Base-by-base conservation (phyloP, 257 asterid species). In the Penstemon davidsonii region DNA sequence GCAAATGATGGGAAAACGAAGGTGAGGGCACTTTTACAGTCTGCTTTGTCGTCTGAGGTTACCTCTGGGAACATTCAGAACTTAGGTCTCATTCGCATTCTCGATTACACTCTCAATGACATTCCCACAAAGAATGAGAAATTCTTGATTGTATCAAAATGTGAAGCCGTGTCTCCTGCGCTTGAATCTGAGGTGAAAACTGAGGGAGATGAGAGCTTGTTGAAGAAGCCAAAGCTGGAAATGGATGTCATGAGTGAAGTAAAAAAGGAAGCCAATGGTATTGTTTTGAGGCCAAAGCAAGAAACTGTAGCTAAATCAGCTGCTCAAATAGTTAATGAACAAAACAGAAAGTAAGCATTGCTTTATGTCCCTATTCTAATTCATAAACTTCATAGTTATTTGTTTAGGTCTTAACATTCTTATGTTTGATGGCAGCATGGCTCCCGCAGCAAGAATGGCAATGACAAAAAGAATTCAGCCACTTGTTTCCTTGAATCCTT, bases 381-480 rank as follows among this genome's bases (percentile, higher is more conserved):
- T 49, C 6, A 25, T 25, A 25, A 25, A 25, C 4, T 38, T 9
- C 7, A 65, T 58, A 10, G 25, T 37, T 18, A 5, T 33, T 13
- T 47, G 57, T 33, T 66, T 12, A 36, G 44, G 62, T 44, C 43
- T 42, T 10, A 12, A 18, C 44, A 19, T 55, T 51, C 52, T 64
- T 63, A 56, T 5, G 8, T 67, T 43, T 71, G 63, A 9, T 69
- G 42, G n/a, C 88, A 94, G 99, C 72, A 79, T 74, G 84, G 87
- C 93, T 25, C 99, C 99, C 0, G 39, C 86, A 62, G 95, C 90
- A 19, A 75, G 96, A 64, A 83, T 88, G 99, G 84, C 97, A 0
- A 87, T 91, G 93, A 88, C 96, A 7, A 66, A 96, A 4, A 83
- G 97, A 65, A 72, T 91, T 52, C 95, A 87, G 18, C 99, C 99